A percentile compares a stretch with the other conserved stretches of the same genome.
phyloP scores from a whole-genome alignment of 306 rosid species.

The Dalbergia cultrata region DNA sequence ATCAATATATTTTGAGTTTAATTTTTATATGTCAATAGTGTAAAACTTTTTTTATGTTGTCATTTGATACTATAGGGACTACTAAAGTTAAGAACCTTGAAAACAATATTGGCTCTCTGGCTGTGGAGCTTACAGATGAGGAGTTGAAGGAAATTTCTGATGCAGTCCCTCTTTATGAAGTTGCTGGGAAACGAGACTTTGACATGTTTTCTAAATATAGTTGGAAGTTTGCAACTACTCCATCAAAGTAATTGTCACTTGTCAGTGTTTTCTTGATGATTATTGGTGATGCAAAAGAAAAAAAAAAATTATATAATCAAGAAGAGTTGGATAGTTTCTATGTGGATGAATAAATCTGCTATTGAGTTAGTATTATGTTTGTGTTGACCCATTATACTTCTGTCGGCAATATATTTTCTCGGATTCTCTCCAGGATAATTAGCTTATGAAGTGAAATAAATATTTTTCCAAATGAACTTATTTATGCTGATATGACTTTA shows the following conservation, averaged over 20 bases:
- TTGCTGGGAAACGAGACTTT: conserved; percentile 49
- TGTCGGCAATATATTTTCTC: background rate
- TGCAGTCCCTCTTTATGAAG: conserved; percentile 53
- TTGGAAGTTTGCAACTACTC: conserved; percentile 62
- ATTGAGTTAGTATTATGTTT: background rate
- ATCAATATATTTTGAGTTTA: background rate
- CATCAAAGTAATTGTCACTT: conserved; percentile 42
- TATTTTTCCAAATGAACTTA: no score
- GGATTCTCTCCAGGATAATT: background rate
- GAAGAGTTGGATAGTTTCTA: background rate
- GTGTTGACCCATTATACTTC: background rate
- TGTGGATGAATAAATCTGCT: background rate
- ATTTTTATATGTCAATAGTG: no score
- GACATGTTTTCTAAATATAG: conserved; percentile 3
- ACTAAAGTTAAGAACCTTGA: conserved; percentile 59
- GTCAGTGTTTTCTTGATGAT: background rate
- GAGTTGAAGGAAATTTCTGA: conserved; percentile 59
- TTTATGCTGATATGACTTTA: no score
- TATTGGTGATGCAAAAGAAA: background rate
- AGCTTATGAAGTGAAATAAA: no score
- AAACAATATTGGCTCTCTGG: conserved; percentile 54
- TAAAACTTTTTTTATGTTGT: no score
- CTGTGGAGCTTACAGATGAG: conserved; percentile 53
- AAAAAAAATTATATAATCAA: background rate
- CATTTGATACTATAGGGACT: conserved; percentile 50